Evolutionary conservation across 352 stramenopile species (phyloP).

Genomic region (Sclerospora graminicola): DNA sequence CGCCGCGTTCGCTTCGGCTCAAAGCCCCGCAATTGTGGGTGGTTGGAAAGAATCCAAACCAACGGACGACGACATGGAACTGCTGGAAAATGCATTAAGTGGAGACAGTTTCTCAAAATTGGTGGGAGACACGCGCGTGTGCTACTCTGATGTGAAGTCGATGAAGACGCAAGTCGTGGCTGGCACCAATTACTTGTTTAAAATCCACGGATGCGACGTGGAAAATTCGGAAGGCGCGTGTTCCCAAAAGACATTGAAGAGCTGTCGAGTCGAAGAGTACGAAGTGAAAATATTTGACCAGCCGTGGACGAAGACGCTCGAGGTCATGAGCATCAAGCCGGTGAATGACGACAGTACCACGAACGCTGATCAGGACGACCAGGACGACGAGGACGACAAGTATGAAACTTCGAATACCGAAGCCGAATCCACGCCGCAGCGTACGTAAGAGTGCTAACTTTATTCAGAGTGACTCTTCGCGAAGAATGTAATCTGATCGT

Average conservation of each 20-base stretch:
- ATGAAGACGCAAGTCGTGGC: constrained; percentile 57
- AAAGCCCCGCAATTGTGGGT: constrained; percentile 4
- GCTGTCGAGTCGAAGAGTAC: constrained; percentile 25
- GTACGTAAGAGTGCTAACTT: no score
- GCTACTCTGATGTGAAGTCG: constrained; percentile 24
- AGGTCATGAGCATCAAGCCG: constrained; percentile 36
- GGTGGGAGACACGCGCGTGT: constrained; percentile 31
- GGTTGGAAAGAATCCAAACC: constrained; percentile 17
- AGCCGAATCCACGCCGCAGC: no score
- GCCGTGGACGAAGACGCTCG: constrained; percentile 46
- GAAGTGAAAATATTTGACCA: constrained; percentile 48
- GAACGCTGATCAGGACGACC: no score
- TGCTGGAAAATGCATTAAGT: constrained; percentile 22
- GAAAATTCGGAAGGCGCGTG: constrained; percentile 30
- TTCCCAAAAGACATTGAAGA: constrained; percentile 11
- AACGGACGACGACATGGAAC: constrained; percentile 13
- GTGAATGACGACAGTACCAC: background rate
- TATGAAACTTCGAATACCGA: no score
- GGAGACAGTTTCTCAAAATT: constrained; percentile 3
- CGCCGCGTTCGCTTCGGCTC: constrained; percentile 9
- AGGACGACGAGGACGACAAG: background rate
- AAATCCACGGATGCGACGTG: constrained; percentile 41
- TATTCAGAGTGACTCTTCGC: no score
- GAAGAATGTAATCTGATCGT: no score
- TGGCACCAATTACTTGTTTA: constrained; percentile 69